Conservation (phyloP, 1,284 basidiomycete species). For the Ustanciosporium gigantosporum region DNA sequence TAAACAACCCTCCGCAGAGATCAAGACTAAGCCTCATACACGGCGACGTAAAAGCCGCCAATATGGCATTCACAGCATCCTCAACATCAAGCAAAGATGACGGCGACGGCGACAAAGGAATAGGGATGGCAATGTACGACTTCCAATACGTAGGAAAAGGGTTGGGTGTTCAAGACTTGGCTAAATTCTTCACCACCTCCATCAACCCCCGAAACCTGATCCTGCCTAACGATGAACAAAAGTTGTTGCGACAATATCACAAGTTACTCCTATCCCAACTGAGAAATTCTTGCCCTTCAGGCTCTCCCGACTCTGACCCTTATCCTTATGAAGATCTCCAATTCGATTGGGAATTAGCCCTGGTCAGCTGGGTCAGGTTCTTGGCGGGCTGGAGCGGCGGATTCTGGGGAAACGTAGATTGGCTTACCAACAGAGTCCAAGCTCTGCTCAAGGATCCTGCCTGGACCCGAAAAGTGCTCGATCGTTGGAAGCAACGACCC, state of each 20-base stretch:
- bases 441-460: constrained; percentile 12
- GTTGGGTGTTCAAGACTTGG: constrained; percentile 34
- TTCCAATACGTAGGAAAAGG: constrained; percentile 46
- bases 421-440: constrained; percentile 21
- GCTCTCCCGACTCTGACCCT: background rate
- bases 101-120: constrained; percentile 35
- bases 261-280: background rate
- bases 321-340: constrained; percentile 18
- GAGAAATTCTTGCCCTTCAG: no score
- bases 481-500: constrained; percentile 1
- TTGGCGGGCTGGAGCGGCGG: constrained; percentile 41
- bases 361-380: constrained; percentile 40
- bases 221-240: constrained; percentile 1
- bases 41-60: constrained; percentile 45
- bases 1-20: constrained; percentile 16
- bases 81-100: constrained; percentile 41
- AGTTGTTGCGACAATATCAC: constrained; percentile 21
- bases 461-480: constrained; percentile 9
- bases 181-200: constrained; percentile 39
- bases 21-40: constrained; percentile 22
- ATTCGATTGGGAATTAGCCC: constrained; percentile 31
- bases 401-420: constrained; percentile 40
- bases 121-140: constrained; percentile 47
- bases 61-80: constrained; percentile 33
- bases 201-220: constrained; percentile 5